phyloP scores from a whole-genome alignment of 495 filamentous ascomycete genomes.

The Podospora comata region DNA sequence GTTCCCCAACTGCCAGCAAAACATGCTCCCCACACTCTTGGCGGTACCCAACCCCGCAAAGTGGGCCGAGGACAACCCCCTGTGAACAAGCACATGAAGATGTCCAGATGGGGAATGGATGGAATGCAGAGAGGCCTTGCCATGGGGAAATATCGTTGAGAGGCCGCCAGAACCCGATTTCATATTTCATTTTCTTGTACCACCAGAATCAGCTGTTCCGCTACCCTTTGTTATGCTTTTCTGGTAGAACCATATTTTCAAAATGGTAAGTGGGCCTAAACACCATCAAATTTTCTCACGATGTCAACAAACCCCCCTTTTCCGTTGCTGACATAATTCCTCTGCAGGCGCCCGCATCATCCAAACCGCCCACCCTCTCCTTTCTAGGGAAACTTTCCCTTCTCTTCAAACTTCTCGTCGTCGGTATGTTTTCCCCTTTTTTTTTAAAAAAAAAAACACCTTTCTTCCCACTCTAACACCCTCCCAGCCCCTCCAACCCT shows the following conservation, averaged over 20 bases:
- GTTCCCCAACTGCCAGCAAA: background rate
- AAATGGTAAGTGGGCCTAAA: slow-evolving; percentile 10
- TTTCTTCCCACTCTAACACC: background rate
- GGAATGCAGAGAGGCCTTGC: background rate
- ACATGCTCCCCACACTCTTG: background rate
- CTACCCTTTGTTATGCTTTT: background rate
- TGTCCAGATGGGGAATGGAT: background rate
- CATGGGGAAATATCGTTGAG: background rate
- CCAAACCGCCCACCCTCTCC: slow-evolving; percentile 8
- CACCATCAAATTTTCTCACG: background rate
- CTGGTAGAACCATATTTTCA: background rate
- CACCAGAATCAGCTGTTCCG: background rate
- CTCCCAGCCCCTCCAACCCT: slow-evolving; percentile 17
- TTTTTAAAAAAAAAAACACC: background rate
- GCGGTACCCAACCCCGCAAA: background rate
- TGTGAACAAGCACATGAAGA: background rate
- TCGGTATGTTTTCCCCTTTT: slow-evolving; percentile 10
- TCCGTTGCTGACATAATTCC: background rate
- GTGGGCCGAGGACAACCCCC: background rate
- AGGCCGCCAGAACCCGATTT: background rate
- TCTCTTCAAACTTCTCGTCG: slow-evolving; percentile 14
- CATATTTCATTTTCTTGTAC: background rate
- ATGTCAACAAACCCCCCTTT: background rate
- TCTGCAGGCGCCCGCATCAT: background rate
- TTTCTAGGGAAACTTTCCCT: slow-evolving; percentile 12